Base-by-base conservation (phyloP, 225 moss, liverwort and hornwort species). In the Pseudoscleropodium purum region DNA sequence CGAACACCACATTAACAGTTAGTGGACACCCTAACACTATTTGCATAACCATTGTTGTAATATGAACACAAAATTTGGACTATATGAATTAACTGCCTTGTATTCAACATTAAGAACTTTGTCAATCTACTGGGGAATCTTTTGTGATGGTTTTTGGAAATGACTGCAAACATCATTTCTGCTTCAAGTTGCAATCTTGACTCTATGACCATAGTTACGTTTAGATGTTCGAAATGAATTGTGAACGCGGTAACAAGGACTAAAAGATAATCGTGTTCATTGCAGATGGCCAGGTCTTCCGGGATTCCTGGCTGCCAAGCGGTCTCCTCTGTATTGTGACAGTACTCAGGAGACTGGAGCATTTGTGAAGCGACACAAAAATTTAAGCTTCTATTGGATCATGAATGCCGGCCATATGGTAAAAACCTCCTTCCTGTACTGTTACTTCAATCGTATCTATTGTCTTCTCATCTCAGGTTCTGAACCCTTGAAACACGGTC, bases 401-500 rank as follows among this genome's bases (percentile, higher is more conserved):
- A 91, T 99, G 94, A 96, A 96, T 92, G 98, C 98, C 51, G 98
- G 98, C 30, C 98, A 97, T 69, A 99, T 97, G 98, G 98, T 98
- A 92, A 86, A 86, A 70, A 29, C 23, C 14, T 83, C 29, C n/a
- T 63, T 79, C 60, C 65, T 88, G 16, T 84, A 49, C 29, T 75
- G 15, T 56, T 68, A 41, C 56, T 74, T 27, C 75, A 85, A 63
- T 59, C 31, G 56, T 79, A 37, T 79, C 30, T 65, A 41, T 65
- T 79, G 65, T 86, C 78, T 59, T 51, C 66, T 41, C 52, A 68
- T 70, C 67, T 86, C 25, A 33, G 39, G 43, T 57, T 69, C 75
- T 74, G 45, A 49, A 61, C n/a, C 30, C 68, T 65, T 84, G 69
- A 76, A 83, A 67, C 49, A 39, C 23, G 13, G 24, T n/a, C 61